These are phyloP conservation scores for Inga laurina DNA, from an alignment of 306 rosid species.

Conservation along the genomic window DNA sequence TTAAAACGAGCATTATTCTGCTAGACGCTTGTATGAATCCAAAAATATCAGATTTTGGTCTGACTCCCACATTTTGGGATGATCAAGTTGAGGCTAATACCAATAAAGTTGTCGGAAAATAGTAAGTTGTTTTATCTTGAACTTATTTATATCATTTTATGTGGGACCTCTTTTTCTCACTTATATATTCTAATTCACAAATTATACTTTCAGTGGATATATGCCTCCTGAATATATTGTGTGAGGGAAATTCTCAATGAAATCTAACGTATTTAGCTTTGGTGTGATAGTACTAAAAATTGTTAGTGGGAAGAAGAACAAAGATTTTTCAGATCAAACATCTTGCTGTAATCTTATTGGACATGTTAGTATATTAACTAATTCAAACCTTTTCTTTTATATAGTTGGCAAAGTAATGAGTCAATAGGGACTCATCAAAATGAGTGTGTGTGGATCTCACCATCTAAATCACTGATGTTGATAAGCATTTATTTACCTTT, in stretches of 20 bases:
- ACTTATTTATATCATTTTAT: neutral
- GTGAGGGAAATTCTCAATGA: constrained; percentile 42
- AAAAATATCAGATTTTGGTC: constrained; percentile 57
- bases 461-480: too few relatives aligned
- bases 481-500: too few relatives aligned
- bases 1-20: constrained; percentile 53
- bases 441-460: too few relatives aligned
- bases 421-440: too few relatives aligned
- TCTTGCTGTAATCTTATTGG: constrained; percentile 48
- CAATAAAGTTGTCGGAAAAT: constrained; percentile 50
- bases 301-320: constrained; percentile 50
- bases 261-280: constrained; percentile 52
- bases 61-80: constrained; percentile 47
- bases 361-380: constrained; percentile 34
- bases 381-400: neutral
- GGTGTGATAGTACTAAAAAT: constrained; percentile 53
- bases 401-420: neutral
- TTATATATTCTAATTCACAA: neutral
- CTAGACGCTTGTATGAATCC: constrained; percentile 51
- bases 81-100: constrained; percentile 56
- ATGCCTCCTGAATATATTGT: constrained; percentile 13
- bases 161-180: neutral
- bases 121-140: constrained; percentile 27
- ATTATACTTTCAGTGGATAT: constrained; percentile 36
- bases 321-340: constrained; percentile 39